A percentile compares a stretch with the other conserved stretches of the same genome.
phyloP scores from a whole-genome alignment of 169 alveolate species.

The Plasmodium fragile region DNA sequence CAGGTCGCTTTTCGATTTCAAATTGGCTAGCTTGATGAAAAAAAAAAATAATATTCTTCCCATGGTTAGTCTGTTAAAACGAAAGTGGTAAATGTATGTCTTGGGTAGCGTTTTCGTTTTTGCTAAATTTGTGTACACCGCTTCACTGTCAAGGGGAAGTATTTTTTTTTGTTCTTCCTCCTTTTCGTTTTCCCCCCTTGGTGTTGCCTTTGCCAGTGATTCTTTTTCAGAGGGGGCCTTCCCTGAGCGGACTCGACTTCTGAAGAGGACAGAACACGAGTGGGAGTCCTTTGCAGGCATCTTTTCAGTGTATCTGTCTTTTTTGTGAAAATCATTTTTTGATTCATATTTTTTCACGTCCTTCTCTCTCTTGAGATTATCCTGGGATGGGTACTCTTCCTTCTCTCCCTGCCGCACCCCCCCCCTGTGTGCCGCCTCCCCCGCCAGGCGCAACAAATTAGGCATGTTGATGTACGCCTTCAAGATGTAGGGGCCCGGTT shows the following conservation, averaged over 20 bases:
- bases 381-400: neutral
- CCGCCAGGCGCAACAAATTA: slow-evolving; percentile 24
- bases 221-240: neutral
- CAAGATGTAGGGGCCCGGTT: slow-evolving; percentile 48
- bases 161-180: neutral
- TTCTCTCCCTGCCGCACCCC: neutral
- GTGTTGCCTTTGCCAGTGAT: neutral
- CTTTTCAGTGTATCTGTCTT: neutral
- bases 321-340: neutral
- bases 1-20: slow-evolving; percentile 24
- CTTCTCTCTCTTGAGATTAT: neutral
- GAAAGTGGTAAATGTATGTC: slow-evolving; percentile 7
- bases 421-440: neutral
- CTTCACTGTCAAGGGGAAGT: neutral
- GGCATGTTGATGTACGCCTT: slow-evolving; percentile 51
- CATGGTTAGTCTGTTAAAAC: slow-evolving; percentile 26
- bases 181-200: neutral
- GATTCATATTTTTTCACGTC: neutral
- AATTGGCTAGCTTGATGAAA: slow-evolving; percentile 48
- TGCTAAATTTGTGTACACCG: neutral
- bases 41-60: slow-evolving; percentile 32
- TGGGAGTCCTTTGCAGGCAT: neutral
- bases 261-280: neutral
- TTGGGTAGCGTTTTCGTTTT: neutral
- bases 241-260: neutral